Evolutionary conservation across 2,329 filamentous ascomycete species (phyloP), one percentile per base, ranked within the genome.

Genomic region (Colletotrichum shisoi): DNA sequence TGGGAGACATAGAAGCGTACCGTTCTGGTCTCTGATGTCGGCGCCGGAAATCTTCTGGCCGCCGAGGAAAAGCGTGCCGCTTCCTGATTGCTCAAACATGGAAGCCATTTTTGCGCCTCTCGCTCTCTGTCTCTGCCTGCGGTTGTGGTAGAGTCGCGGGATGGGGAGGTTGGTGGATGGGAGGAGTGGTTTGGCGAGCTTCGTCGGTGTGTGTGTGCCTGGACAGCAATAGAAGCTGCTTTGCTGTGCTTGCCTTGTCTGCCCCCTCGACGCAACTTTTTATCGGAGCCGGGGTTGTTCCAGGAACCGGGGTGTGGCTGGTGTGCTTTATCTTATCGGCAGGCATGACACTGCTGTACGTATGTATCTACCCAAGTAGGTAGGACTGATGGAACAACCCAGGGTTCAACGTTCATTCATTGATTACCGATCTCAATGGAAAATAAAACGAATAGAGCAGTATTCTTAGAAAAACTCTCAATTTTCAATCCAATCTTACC

Each of bases 1-100:
- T 8, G n/a, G 19, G 40, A 12, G 44, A 37, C 1, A 9, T 8
- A 39, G 64, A 70, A 62, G 67, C 77, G 77, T 83, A 92, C 91
- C 91, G 85, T 97, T 98, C 82, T 98, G 94, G 78, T 99, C 95
- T 78, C 95, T 88, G 79, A 99, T 96, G 82, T 99, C 95, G 74
- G 92, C 85, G 73, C 95, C 95, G 73, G 92, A 97, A 80, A 98
- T 96, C 88, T 99, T 99, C 82, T 93, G 89, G 78, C 95, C 95
- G 74, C 95, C 95, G 71, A 99, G 87, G 84, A 99, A 99, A 74
- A 99, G 87, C 76, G 93, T 97, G 79, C 96, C 95, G 78, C 96
- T 96, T 77, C 94, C 88, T 77, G 93, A 91, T 82, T 95, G 92
- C 83, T 97, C 93, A 77, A 98, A 99, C 81, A 99, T 93, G 77